These are phyloP conservation scores for Plasmodium adleri DNA, from an alignment of 169 alveolate genomes.

Conservation along the genomic window DNA sequence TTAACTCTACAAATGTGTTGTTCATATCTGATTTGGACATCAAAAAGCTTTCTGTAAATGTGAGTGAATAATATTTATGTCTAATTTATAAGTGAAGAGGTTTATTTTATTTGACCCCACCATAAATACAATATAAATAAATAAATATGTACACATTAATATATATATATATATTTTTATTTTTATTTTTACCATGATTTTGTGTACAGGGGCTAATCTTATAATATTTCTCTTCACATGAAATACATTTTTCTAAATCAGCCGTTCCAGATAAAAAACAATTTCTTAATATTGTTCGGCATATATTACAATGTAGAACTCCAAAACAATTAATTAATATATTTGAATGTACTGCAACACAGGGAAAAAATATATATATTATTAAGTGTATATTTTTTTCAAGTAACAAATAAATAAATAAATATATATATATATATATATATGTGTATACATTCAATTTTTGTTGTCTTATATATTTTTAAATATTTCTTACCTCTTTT, in stretches of 20 bases:
- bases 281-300: constrained; percentile 36
- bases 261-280: constrained; percentile 63
- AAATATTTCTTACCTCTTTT: background rate
- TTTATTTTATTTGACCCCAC: too few species aligned
- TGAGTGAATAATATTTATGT: too few species aligned
- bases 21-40: constrained; percentile 3
- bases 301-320: constrained; percentile 34
- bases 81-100: too few species aligned
- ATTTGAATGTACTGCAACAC: constrained; percentile 38
- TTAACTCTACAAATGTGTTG: constrained; percentile 30
- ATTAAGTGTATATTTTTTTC: too few species aligned
- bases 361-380: background rate
- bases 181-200: background rate
- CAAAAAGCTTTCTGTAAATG: constrained; percentile 22
- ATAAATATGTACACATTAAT: background rate
- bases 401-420: background rate
- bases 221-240: constrained; percentile 49
- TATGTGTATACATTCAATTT: too few species aligned
- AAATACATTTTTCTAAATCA: constrained; percentile 31
- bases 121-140: constrained; percentile 4
- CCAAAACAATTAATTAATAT: constrained; percentile 41
- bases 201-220: constrained; percentile 11
- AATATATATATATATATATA: too few species aligned
- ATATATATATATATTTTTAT: background rate
- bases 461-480: background rate